Evolutionary conservation across 495 filamentous ascomycete species (phyloP), one percentile per base, ranked within the genome.

Genomic region (Antarctomyces pellizariae): DNA sequence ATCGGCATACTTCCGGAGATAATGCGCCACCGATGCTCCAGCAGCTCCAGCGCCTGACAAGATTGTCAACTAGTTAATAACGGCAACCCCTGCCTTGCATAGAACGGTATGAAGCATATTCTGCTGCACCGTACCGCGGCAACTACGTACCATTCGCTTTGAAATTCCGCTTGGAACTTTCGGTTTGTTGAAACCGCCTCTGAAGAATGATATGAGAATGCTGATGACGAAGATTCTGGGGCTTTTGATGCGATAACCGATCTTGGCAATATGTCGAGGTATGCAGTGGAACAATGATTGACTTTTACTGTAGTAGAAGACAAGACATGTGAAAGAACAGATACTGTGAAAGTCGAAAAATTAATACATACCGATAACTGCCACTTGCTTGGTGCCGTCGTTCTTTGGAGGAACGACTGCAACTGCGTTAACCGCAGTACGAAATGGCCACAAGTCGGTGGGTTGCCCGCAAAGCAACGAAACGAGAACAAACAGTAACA

Each of bases 1-100:
- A 1, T 55, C 44, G 11, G 77, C 69, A 43, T 67, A 78, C 39
- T 73, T 64, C 22, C 58, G 61, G 18, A 99, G 50, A 35, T 79
- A 64, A 45, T 84, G 86, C 18, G 89, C 84, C 6, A 82, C 55
- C 7, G 83, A 89, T 2, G 89, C 64, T 7, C 86, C 89, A 10
- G 62, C 89, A 24, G 86, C 70, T 13, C 86, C 86, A 46, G 86
- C 86, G 32, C 86, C 84, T 93, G 37, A 25, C n/a, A n/a, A n/a
- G n/a, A n/a, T n/a, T n/a, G n/a, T n/a, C n/a, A n/a, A n/a, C n/a
- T n/a, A n/a, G n/a, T n/a, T n/a, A n/a, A n/a, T n/a, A n/a, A n/a
- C n/a, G n/a, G n/a, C n/a, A n/a, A n/a, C n/a, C n/a, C n/a, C n/a
- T n/a, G n/a, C n/a, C n/a, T n/a, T n/a, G n/a, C n/a, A n/a, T n/a